Evolutionary conservation across 805 yeast species (phyloP).

Genomic region (Priceomyces fermenticarens): DNA sequence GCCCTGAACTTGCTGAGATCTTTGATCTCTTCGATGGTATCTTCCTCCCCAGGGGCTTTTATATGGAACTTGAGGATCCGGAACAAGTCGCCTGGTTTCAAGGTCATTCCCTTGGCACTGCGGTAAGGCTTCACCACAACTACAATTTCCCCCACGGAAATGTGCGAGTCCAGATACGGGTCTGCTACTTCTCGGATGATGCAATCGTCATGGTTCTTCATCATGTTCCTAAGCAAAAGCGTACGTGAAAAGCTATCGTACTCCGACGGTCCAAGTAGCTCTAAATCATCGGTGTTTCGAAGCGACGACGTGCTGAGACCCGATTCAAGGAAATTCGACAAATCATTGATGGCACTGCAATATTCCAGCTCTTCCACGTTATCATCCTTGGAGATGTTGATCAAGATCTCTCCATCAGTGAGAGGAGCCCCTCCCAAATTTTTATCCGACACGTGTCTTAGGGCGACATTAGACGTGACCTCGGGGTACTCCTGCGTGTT

Average conservation of each 20-base stretch:
- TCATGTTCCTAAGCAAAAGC: constrained; percentile 22
- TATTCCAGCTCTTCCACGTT: constrained; percentile 8
- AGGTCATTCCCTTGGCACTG: constrained; percentile 10
- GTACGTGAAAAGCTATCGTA: constrained; percentile 26
- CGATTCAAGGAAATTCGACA: background rate
- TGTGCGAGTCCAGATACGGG: constrained; percentile 23
- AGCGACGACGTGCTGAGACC: background rate
- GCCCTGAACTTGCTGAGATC: background rate
- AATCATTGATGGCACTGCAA: constrained; percentile 7
- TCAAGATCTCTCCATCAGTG: constrained; percentile 1
- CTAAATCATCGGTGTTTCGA: background rate
- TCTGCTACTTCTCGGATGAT: constrained; percentile 23
- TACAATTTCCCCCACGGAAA: constrained; percentile 29
- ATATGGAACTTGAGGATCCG: constrained; percentile 25
- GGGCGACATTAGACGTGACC: constrained; percentile 6
- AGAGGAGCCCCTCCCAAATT: background rate
- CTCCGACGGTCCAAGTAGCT: constrained; percentile 10
- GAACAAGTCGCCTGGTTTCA: constrained; percentile 31
- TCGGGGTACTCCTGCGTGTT: no score
- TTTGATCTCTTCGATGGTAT: background rate
- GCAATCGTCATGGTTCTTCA: constrained; percentile 12
- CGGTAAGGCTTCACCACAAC: constrained; percentile 29
- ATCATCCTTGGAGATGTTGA: constrained; percentile 3
- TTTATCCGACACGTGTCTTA: constrained; percentile 7
- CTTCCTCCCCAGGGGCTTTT: background rate